These are phyloP conservation scores for Acanthamoeba castellanii DNA, from an alignment of 208 protist genomes.

Conservation along the genomic window DNA sequence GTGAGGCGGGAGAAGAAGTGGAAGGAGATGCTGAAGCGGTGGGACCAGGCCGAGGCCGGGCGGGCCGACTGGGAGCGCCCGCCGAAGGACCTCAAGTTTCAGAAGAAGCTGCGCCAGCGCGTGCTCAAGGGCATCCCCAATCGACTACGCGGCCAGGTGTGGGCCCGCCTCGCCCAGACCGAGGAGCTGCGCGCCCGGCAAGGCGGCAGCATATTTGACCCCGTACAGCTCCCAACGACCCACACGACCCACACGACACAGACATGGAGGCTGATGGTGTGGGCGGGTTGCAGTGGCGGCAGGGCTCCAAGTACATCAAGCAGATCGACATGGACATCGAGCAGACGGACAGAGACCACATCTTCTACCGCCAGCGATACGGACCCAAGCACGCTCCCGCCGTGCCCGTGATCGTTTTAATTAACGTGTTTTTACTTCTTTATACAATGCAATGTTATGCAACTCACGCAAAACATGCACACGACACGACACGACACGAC, in stretches of 20 bases:
- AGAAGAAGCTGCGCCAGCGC: constrained; percentile 48
- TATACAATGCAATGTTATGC: background rate
- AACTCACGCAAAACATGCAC: background rate
- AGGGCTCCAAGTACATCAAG: constrained; percentile 70
- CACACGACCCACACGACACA: no score
- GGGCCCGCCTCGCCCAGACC: background rate
- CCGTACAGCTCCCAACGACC: background rate
- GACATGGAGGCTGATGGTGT: no score
- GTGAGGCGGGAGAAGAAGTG: constrained; percentile 43
- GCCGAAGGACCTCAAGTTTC: constrained; percentile 6
- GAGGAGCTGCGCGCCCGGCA: background rate
- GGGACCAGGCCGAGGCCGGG: constrained; percentile 44
- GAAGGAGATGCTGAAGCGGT: constrained; percentile 20
- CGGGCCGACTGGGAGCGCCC: background rate
- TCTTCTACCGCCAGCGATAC: constrained; percentile 67
- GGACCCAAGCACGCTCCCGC: constrained; percentile 21
- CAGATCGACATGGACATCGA: constrained; percentile 67
- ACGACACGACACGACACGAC: no score
- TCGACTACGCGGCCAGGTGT: background rate
- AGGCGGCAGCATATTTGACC: background rate
- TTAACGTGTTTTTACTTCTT: background rate
- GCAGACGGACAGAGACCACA: constrained; percentile 31
- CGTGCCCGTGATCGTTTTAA: background rate
- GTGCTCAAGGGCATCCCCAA: constrained; percentile 44
- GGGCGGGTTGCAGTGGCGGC: background rate